Base-by-base conservation (phyloP, 1,284 basidiomycete species). In the Melampsora medusae region DNA sequence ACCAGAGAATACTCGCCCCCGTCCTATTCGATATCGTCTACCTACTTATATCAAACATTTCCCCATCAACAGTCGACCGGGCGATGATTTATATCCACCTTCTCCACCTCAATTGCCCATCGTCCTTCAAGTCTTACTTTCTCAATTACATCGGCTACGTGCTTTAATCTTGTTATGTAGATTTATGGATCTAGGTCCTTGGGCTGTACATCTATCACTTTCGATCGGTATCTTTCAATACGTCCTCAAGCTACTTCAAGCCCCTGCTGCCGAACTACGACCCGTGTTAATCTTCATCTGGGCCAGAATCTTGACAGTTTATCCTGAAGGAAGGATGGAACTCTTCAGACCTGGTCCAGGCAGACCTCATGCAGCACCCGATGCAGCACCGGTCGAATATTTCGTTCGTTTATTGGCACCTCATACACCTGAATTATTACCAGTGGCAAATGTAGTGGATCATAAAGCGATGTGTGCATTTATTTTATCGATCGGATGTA, bases 391-490 rank as follows among this genome's bases (percentile, higher is more conserved):
- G 2, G 66, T 76, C 31, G 66, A 76, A 42, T 76, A 69, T 53
- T 76, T 76, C 28, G 66, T 76, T 66, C 60, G 62, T 28, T 62
- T 76, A 65, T 48, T 76, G 28, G 66, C 65, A 14, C 73, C 73
- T 25, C 35, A 68, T 35, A 68, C 49, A 25, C 48, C 60, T 56
- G 65, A 74, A 67, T 28, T 56, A n/a, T 48, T 76, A 50, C 73
- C 73, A 16, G 67, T 76, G 2, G 73, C 66, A 14, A 76, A 76
- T 38, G 59, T 69, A 4, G 66, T 62, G 17, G 73, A 76, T 25
- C 73, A 76, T 33, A 68, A 76, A 49, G 73, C 73, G 25, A 76
- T 76, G 73, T 76, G 73, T 50, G 73, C 73, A 22, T 76, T 76
- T 33, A 76, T 76, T 31, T 56, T 76, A 25, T 76, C 73, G 6